Conservation (phyloP, 2,329 filamentous ascomycete species). For the Hypoxylon sp. region DNA sequence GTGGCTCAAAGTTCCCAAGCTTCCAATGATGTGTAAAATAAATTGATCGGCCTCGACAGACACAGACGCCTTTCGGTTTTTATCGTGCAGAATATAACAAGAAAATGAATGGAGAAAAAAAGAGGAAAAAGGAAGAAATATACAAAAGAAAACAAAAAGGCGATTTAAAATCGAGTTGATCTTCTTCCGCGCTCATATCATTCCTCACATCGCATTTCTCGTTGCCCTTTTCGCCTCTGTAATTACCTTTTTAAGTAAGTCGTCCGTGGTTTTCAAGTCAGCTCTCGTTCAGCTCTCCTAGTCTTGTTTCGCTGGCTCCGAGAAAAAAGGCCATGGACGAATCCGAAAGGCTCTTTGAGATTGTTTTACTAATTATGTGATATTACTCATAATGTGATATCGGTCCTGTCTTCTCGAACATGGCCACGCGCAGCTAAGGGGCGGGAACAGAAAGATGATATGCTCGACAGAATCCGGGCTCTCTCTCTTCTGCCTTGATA, state of each 20-base stretch:
- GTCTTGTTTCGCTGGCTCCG: conserved; percentile 32
- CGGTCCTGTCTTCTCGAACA: conserved; percentile 23
- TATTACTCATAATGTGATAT: conserved; percentile 25
- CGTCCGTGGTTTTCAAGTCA: conserved; percentile 19
- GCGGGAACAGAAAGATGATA: no score
- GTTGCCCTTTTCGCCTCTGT: conserved; percentile 2
- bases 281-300: conserved; percentile 23
- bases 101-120: conserved; percentile 8
- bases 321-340: conserved; percentile 31
- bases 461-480: no score
- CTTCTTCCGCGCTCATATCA: conserved; percentile 6
- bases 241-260: neutral
- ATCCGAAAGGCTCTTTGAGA: conserved; percentile 30
- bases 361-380: conserved; percentile 24
- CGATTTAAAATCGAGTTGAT: conserved; percentile 16
- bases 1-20: no score
- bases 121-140: neutral
- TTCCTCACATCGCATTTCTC: conserved; percentile 4
- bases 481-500: conserved; percentile 18
- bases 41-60: conserved; percentile 17
- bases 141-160: neutral
- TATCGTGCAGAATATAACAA: no score
- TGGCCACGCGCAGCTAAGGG: neutral
- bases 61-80: neutral
- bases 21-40: conserved; percentile 25